These are phyloP conservation scores for Rubia occidens DNA, from an alignment of 305 asterid species.

Conservation along the genomic window DNA sequence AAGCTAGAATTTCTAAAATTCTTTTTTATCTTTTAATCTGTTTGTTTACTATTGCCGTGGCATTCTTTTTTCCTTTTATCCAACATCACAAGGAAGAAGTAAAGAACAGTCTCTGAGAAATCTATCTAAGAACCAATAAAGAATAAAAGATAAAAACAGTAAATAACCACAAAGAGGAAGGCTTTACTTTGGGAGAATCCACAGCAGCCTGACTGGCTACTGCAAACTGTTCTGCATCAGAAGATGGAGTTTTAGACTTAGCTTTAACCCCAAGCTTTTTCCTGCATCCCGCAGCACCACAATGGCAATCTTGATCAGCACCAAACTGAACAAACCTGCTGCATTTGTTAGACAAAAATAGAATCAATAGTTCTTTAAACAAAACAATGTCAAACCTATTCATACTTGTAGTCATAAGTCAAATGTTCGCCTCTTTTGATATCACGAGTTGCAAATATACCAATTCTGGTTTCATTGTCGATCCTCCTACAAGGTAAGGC, in stretches of 20 bases:
- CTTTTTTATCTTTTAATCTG: no score
- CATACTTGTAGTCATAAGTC: slow-evolving; percentile 96
- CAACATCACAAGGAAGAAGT: neutral
- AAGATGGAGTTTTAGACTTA: slow-evolving; percentile 47
- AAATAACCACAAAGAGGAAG: slow-evolving; percentile 21
- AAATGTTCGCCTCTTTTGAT: slow-evolving; percentile 84
- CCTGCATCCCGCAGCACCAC: slow-evolving; percentile 79
- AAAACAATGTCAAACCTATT: slow-evolving; percentile 3
- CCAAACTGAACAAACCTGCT: slow-evolving; percentile 99
- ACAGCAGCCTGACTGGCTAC: slow-evolving; percentile 62
- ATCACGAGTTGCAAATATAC: slow-evolving; percentile 79
- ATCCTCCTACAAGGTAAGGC: slow-evolving; percentile 57
- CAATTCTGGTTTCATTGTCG: slow-evolving; percentile 93
- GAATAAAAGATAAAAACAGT: no score
- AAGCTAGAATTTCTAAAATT: neutral
- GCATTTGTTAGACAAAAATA: slow-evolving; percentile 42
- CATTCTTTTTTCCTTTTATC: neutral
- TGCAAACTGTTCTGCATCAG: slow-evolving; percentile 61
- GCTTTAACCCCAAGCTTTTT: slow-evolving; percentile 82
- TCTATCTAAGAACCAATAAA: no score
- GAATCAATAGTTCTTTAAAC: neutral
- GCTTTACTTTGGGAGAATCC: slow-evolving; percentile 42
- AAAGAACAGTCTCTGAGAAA: neutral
- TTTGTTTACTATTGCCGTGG: neutral
- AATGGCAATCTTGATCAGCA: slow-evolving; percentile 91